Base-by-base conservation (phyloP, 139 green algal genomes). In the Penium margaritaceum region DNA sequence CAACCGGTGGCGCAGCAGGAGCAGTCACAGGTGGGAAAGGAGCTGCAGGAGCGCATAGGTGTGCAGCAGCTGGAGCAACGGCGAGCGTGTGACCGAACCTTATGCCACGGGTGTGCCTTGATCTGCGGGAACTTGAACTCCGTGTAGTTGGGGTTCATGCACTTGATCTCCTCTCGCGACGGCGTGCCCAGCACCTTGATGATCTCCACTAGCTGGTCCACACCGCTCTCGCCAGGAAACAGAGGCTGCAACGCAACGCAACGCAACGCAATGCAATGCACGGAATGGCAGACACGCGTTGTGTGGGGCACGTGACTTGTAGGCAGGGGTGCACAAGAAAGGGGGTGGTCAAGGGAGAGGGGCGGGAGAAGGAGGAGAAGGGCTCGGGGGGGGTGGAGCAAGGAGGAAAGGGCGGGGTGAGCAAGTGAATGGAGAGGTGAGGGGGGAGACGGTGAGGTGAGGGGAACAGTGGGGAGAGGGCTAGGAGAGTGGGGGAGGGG, bases 71-170 rank as follows among this genome's bases (percentile, higher is more conserved):
- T 9, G 19, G 2, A 9, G 24, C n/a, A 17, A 5, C n/a, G 4
- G 5, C 44, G 24, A 5, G 44, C 44, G 24, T 9, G 5, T 21
- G 24, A 17, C n/a, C 44, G 2, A 9, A 97, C 89, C 84, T 96
- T 97, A 72, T 82, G 85, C 91, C 93, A 97, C 36, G 92, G 89
- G 76, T 96, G 91, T 24, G 94, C 85, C 78, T 95, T 96, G 84
- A 99, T 96, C 70, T 96, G 90, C 0, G 91, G 91, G 72, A 97
- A 96, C 83, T 96, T 96, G 87, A 97, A 96, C 85, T 99, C 93
- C 9, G 92, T 98, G 86, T 99, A 99, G 86, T 98, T 96, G 74
- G 93, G 94, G 88, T 99, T 99, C 95, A 99, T 99, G 39, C 87
- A 85, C 63, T 92, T 86, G 81, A 99, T 98, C 83, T 99, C 91